A percentile compares a stretch with the other conserved stretches of the same genome.
Evolutionary conservation across 352 stramenopile genomes (phyloP).

Genomic region (Phytopythium boreale): DNA sequence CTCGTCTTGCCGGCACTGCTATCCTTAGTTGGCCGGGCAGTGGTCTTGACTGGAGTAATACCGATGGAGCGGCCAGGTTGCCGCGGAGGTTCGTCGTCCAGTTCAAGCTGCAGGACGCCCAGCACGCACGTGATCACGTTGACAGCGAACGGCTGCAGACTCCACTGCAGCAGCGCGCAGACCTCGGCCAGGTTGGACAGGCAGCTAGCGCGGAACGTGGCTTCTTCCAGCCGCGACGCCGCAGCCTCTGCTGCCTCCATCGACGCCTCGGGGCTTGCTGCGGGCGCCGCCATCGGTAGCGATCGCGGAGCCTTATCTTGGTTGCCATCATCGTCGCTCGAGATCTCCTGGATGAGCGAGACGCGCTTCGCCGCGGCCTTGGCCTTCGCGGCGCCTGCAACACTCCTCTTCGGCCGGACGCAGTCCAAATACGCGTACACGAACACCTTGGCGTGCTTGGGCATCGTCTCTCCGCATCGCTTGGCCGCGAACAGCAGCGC

Average conservation of each 20-base stretch:
- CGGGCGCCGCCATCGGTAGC: constrained; percentile 2
- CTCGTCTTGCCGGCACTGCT: not conserved
- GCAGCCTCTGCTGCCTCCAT: constrained; percentile 13
- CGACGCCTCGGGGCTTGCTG: not conserved
- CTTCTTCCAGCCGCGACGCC: constrained; percentile 31
- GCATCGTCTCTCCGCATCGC: constrained; percentile 69
- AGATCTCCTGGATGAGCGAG: constrained; percentile 60
- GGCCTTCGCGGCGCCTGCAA: constrained; percentile 11
- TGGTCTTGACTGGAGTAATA: not conserved
- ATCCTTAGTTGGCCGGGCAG: not conserved
- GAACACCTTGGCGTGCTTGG: constrained; percentile 67
- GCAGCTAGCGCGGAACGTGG: constrained; percentile 78
- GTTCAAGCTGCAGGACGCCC: constrained; percentile 74
- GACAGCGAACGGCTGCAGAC: constrained; percentile 60
- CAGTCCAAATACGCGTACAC: constrained; percentile 81
- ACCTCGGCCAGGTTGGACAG: constrained; percentile 88
- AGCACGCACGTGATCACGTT: constrained; percentile 81
- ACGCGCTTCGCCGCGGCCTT: constrained; percentile 25
- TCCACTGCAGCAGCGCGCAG: constrained; percentile 68
- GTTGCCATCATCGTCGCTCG: constrained; percentile 5
- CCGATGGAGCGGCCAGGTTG: not conserved
- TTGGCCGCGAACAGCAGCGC: constrained; percentile 76
- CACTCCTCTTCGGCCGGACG: constrained; percentile 40
- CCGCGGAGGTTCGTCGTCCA: constrained; percentile 24
- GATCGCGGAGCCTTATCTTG: not conserved